Conservation (phyloP, 352 stramenopile species). For the Globisporangium okanoganense region DNA sequence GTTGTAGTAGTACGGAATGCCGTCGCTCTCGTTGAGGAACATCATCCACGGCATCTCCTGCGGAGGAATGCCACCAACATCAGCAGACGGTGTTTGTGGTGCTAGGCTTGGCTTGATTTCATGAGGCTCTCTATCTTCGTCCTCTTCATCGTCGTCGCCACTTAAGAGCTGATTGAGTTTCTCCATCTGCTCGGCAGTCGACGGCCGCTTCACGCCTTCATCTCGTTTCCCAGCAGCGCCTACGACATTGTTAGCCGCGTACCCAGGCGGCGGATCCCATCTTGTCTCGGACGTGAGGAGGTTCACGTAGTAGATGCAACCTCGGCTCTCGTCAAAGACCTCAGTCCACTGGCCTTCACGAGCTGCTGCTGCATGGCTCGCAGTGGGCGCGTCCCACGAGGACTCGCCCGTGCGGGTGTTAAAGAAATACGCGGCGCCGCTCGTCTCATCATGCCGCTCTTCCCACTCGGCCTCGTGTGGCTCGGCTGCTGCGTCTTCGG, state of each 20-base stretch:
- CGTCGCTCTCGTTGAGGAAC: slow-evolving; percentile 63
- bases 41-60: slow-evolving; percentile 48
- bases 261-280: slow-evolving; percentile 33
- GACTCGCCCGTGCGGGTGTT: slow-evolving; percentile 50
- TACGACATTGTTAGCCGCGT: background rate
- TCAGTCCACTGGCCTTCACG: slow-evolving; percentile 35
- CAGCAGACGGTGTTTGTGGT: background rate
- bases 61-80: background rate
- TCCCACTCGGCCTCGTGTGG: slow-evolving; percentile 30
- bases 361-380: background rate
- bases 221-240: background rate
- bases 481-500: background rate
- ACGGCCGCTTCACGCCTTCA: slow-evolving; percentile 19
- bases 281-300: slow-evolving; percentile 45
- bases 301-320: slow-evolving; percentile 51
- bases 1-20: slow-evolving; percentile 72
- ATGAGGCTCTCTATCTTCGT: background rate
- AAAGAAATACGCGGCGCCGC: slow-evolving; percentile 41
- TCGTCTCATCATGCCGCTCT: slow-evolving; percentile 37
- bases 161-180: slow-evolving; percentile 52
- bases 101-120: background rate
- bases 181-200: slow-evolving; percentile 62
- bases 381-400: slow-evolving; percentile 33
- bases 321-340: slow-evolving; percentile 30
- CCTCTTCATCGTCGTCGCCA: slow-evolving; percentile 30